Base-by-base conservation (phyloP, 108 stramenopile genomes). In the Pseudonitzschia multiseries region DNA sequence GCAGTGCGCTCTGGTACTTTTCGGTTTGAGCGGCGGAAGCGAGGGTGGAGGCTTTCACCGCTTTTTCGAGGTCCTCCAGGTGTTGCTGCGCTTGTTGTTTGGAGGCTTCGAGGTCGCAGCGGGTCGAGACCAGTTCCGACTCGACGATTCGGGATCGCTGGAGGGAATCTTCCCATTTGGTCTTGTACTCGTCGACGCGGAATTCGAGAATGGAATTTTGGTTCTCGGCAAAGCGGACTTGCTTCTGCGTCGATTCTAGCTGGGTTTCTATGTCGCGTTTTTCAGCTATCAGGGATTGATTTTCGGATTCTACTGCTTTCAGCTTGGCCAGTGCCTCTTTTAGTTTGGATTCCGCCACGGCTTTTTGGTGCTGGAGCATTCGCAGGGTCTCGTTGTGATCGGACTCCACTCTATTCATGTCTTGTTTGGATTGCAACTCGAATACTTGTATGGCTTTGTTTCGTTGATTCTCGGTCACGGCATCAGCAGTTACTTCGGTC, bases 131-230 rank as follows among this genome's bases (percentile, higher is more conserved):
- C 44, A 67, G n/a, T 62, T 42, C n/a, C 18, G 61, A 67, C 22
- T 67, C 46, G 44, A 67, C 42, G n/a, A 15, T 0, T 2, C 44
- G 46, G 4, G 42, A 21, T 21, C 42, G 33, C 18, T 44, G 6
- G 20, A 48, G 9, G n/a, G 66, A 48, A 9, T 43, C 48, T 50
- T 67, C 66, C 66, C 66, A 67, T 67, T 67, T 67, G 21, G 15
- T 48, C 24, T 67, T 67, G 42, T 48, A 67, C n/a, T 67, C 66
- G 43, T 67, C 66, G 27, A 67, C 46, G 21, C 43, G 21, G 44
- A 40, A 67, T 67, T 48, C 66, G 20, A 67, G 66, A 28, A 67
- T 21, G 42, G 43, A 28, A 29, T 50, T 67, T 31, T 40, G 66
- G 13, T 44, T 8, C 28, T 67, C 66, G 14, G 36, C 66, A 29